phyloP scores from a whole-genome alignment of 1,139 yeast species.

The Candida smagusa region DNA sequence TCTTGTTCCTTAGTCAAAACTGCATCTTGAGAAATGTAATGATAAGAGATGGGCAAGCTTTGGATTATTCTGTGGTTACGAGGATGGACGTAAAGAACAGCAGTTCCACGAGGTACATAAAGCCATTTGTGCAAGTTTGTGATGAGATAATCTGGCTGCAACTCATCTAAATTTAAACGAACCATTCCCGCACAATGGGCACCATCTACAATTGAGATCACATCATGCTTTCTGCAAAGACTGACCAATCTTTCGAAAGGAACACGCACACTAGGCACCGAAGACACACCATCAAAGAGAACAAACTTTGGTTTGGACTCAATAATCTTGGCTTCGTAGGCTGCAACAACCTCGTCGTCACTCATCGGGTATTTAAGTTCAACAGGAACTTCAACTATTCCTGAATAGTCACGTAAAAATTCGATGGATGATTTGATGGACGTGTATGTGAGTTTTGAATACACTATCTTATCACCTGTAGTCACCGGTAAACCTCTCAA shows the following conservation, averaged over 20 bases:
- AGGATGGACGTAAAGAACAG: conserved; percentile 56
- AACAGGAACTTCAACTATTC: conserved; percentile 43
- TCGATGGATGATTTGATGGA: conserved; percentile 54
- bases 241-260: conserved; percentile 52
- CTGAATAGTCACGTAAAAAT: conserved; percentile 41
- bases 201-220: conserved; percentile 63
- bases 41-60: conserved; percentile 57
- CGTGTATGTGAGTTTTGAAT: conserved; percentile 49
- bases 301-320: conserved; percentile 31
- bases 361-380: conserved; percentile 48
- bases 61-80: conserved; percentile 50
- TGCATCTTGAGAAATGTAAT: conserved; percentile 28
- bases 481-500: conserved; percentile 52
- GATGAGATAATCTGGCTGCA: conserved; percentile 60
- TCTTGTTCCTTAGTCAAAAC: conserved; percentile 18
- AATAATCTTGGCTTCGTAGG: conserved; percentile 32
- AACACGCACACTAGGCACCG: conserved; percentile 60
- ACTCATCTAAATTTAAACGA: conserved; percentile 39
- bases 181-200: conserved; percentile 68
- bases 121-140: conserved; percentile 74
- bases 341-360: conserved; percentile 43
- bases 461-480: conserved; percentile 52
- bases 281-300: conserved; percentile 59
- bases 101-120: conserved; percentile 56
- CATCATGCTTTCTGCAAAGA: conserved; percentile 46